Evolutionary conservation across 306 rosid genomes (phyloP), one percentile per base, ranked within the genome.

Genomic region (Aeschynomene evenia): DNA sequence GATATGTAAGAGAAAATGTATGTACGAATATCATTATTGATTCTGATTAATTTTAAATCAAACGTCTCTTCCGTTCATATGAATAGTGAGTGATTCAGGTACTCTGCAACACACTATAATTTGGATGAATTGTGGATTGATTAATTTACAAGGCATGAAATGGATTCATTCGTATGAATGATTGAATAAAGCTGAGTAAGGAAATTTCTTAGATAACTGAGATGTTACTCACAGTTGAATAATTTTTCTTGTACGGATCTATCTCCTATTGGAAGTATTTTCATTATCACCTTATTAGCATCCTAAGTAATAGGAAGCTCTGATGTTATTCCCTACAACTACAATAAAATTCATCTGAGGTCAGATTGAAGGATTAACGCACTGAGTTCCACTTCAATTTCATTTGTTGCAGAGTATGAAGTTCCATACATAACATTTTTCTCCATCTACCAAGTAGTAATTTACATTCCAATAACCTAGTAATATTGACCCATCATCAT

Each of bases 131-230:
- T 36, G 52, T n/a, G 42, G 52, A 33, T 37, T 49, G 70, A 59
- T 72, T 61, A 12, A 15, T 61, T 33, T 16, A 2, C 37, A 36
- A 50, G 77, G 36, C 7, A 72, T 22, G 1, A 14, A 55, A 39
- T 14, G 29, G 19, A 3, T 63, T 40, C 36, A 7, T 15, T n/a
- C n/a, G 28, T 22, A 19, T 33, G n/a, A n/a, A 43, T 45, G 3
- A n/a, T 34, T 60, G 52, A 62, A 13, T 20, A 23, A 19, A 54
- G 29, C 21, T 22, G 19, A 24, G 13, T 1, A 12, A 24, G 68
- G 78, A 73, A 73, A 73, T 73, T 73, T 63, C 78, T 37, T 18
- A 7, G 45, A 12, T 29, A 2, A 12, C 8, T 53, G 23, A 31
- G 16, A 11, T 31, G 45, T 13, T 36, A 11, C 5, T 12, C 39